Percentiles rank a stretch among this genome's conserved stretches.
Evolutionary conservation across 2,329 filamentous ascomycete genomes (phyloP).

Genomic region (Sporothrix curviconia): DNA sequence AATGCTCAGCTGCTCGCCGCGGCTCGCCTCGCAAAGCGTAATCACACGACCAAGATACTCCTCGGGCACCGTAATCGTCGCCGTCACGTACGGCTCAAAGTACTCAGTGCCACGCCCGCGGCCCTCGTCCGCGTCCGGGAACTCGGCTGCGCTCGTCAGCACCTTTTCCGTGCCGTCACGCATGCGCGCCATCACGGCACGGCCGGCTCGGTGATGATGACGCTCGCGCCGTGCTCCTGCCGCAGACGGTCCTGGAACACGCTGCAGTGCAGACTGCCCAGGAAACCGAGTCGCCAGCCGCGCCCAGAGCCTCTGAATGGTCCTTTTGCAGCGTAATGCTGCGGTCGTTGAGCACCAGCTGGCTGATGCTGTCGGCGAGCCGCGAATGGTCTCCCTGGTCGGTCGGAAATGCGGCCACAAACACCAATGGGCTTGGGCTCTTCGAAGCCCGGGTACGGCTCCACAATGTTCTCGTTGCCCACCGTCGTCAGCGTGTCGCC

Average conservation of each 20-base stretch:
- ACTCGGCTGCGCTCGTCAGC: constrained; percentile 79
- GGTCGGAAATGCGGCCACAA: constrained; percentile 91
- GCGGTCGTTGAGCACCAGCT: constrained; percentile 88
- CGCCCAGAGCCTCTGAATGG: constrained; percentile 84
- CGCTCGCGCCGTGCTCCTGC: constrained; percentile 87
- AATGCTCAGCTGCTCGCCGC: constrained; percentile 78
- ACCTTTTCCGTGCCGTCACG: constrained; percentile 69
- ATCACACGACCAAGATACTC: constrained; percentile 93
- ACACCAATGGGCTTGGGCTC: constrained; percentile 99
- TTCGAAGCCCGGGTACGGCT: constrained; percentile 85
- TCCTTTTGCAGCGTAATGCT: constrained; percentile 93
- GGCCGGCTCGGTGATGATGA: constrained; percentile 94
- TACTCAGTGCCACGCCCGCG: constrained; percentile 38
- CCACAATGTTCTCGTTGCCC: constrained; percentile 67
- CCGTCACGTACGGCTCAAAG: constrained; percentile 62
- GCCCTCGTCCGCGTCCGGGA: constrained; percentile 61
- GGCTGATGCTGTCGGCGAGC: constrained; percentile 87
- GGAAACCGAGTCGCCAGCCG: constrained; percentile 92
- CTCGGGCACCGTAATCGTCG: constrained; percentile 84
- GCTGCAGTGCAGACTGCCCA: constrained; percentile 97
- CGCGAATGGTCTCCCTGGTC: constrained; percentile 83
- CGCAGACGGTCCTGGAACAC: constrained; percentile 94
- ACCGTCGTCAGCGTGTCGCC: constrained; percentile 89
- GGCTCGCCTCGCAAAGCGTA: constrained; percentile 84
- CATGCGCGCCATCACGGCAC: constrained; percentile 82